phyloP scores from a whole-genome alignment of 2,329 filamentous ascomycete genomes.

The Plenodomus biglobosus region DNA sequence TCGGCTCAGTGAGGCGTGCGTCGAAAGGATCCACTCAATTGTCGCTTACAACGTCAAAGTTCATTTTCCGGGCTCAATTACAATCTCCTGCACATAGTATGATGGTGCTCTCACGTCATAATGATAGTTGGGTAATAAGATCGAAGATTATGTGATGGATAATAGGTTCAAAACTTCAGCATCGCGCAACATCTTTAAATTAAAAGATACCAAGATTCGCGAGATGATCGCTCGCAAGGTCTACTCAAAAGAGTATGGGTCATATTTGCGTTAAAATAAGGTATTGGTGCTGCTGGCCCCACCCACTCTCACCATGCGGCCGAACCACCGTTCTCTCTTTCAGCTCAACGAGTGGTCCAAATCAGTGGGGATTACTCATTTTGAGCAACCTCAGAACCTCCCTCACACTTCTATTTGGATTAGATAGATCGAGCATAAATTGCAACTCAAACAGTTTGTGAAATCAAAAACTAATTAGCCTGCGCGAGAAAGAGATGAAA shows the following conservation, averaged over 20 bases:
- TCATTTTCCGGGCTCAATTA: no score
- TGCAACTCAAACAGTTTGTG: no score
- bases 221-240: constrained; percentile 12
- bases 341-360: no score
- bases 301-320: constrained; percentile 7
- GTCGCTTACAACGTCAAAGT: constrained; percentile 3
- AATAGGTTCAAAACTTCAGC: background rate
- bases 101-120: background rate
- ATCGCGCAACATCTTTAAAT: background rate
- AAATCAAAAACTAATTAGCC: no score
- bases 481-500: no score
- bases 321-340: background rate
- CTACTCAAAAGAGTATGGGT: constrained; percentile 14
- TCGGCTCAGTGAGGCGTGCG: constrained; percentile 12
- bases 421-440: no score
- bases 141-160: background rate
- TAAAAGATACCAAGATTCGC: background rate
- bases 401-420: no score
- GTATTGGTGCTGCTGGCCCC: constrained; percentile 3
- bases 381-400: no score
- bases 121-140: background rate
- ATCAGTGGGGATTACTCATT: no score
- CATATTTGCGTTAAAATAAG: constrained; percentile 6
- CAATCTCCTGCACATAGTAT: background rate
- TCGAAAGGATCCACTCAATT: constrained; percentile 7